Evolutionary conservation across 805 yeast species (phyloP).

Genomic region (Pichia cabralensis): DNA sequence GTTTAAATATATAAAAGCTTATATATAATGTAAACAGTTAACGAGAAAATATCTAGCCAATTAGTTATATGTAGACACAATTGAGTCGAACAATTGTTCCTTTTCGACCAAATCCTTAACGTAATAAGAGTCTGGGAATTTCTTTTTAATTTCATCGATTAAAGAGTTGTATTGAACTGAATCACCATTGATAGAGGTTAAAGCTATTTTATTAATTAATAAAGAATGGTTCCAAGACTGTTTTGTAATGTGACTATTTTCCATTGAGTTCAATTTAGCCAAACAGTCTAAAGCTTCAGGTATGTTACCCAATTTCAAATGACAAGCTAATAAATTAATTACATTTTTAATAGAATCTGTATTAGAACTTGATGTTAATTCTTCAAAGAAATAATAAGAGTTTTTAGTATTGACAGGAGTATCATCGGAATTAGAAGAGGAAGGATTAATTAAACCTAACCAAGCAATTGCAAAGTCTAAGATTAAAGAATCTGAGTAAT

Average conservation of each 20-base stretch:
- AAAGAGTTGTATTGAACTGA: slow-evolving; percentile 8
- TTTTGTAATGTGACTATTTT: slow-evolving; percentile 4
- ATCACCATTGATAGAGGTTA: slow-evolving; percentile 45
- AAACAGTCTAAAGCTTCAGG: slow-evolving; percentile 75
- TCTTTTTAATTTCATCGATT: slow-evolving; percentile 31
- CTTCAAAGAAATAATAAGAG: slow-evolving; percentile 66
- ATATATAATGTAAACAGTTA: background rate
- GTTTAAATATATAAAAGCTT: background rate
- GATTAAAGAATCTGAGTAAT: slow-evolving; percentile 63
- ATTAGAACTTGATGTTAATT: slow-evolving; percentile 50
- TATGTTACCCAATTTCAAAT: slow-evolving; percentile 66
- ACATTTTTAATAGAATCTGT: slow-evolving; percentile 37
- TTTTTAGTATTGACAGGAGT: slow-evolving; percentile 33
- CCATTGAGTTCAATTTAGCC: slow-evolving; percentile 19
- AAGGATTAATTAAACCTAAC: slow-evolving; percentile 27
- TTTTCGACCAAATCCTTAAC: slow-evolving; percentile 53
- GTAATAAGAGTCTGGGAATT: slow-evolving; percentile 40
- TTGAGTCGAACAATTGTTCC: slow-evolving; percentile 52
- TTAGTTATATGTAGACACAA: slow-evolving; percentile 32
- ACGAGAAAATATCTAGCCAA: too few relatives aligned
- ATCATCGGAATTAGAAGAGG: slow-evolving; percentile 19
- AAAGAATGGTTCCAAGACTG: slow-evolving; percentile 31
- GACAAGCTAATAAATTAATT: slow-evolving; percentile 59
- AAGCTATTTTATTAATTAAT: slow-evolving; percentile 56
- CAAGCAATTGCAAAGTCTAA: slow-evolving; percentile 76